A percentile compares a stretch with the other conserved stretches of the same genome.
Evolutionary conservation across 73 alveolate species (phyloP).

Genomic region (Symbiodinium natans): DNA sequence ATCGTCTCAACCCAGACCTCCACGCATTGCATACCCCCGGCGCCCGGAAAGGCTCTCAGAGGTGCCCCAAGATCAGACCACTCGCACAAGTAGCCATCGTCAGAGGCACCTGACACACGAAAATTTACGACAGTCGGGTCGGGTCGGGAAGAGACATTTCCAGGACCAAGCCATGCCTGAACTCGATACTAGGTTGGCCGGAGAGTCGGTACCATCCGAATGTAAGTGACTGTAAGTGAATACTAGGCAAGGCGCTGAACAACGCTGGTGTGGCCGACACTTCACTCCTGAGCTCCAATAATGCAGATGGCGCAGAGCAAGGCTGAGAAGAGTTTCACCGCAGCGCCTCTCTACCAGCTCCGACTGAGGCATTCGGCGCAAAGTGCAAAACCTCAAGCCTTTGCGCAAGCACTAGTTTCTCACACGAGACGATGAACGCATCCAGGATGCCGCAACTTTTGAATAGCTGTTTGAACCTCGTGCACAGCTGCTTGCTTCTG

Average conservation of each 20-base stretch:
- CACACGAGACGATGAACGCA: neutral
- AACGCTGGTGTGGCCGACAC: neutral
- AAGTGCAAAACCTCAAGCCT: too few relatives aligned
- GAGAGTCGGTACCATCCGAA: too few relatives aligned
- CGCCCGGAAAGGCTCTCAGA: constrained; percentile 6
- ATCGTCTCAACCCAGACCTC: neutral
- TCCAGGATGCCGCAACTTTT: neutral
- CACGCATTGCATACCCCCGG: constrained; percentile 50
- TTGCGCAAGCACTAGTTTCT: too few relatives aligned
- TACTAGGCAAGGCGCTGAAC: neutral
- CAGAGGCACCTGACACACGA: neutral
- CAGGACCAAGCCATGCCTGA: too few relatives aligned
- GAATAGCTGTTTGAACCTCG: neutral
- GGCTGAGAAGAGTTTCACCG: too few relatives aligned
- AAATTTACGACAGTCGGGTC: neutral
- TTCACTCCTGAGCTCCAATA: neutral
- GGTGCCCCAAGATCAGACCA: constrained; percentile 19
- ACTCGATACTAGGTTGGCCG: too few relatives aligned
- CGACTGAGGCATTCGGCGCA: too few relatives aligned
- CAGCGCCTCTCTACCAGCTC: too few relatives aligned
- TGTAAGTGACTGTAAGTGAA: too few relatives aligned
- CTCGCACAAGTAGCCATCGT: constrained; percentile 47
- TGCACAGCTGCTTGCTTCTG: too few relatives aligned
- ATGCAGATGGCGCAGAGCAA: too few relatives aligned
- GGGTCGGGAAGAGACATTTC: too few relatives aligned